Percentiles rank a stretch among this genome's conserved stretches.
phyloP scores from a whole-genome alignment of 2,329 filamentous ascomycete species.

The Fusarium hostae region DNA sequence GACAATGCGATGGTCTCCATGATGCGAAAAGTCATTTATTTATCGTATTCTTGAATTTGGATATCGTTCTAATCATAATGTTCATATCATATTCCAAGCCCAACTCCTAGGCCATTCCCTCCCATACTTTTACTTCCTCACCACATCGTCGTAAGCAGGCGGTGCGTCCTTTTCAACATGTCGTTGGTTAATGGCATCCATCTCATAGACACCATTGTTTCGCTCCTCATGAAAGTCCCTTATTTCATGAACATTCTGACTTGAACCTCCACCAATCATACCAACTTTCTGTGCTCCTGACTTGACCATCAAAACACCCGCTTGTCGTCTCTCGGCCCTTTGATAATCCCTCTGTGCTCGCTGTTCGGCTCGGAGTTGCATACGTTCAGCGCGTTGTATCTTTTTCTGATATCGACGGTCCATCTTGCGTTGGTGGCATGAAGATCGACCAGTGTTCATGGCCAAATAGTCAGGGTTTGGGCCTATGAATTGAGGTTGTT shows the following conservation, averaged over 20 bases:
- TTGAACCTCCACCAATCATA: background rate
- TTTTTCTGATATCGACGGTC: constrained; percentile 36
- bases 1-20: background rate
- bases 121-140: constrained; percentile 15
- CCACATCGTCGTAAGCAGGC: constrained; percentile 38
- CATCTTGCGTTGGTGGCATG: constrained; percentile 22
- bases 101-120: background rate
- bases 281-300: constrained; percentile 14
- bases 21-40: background rate
- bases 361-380: constrained; percentile 36
- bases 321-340: constrained; percentile 28
- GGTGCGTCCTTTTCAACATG: constrained; percentile 24
- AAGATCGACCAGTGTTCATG: background rate
- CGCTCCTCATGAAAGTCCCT: background rate
- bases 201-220: constrained; percentile 16
- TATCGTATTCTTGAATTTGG: background rate
- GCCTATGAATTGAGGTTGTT: constrained; percentile 4
- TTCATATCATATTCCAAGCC: background rate
- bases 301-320: constrained; percentile 6
- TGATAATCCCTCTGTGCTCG: constrained; percentile 25
- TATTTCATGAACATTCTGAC: background rate
- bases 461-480: background rate
- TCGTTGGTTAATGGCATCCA: constrained; percentile 1
- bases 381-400: constrained; percentile 35
- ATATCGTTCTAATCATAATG: background rate